Base-by-base conservation (phyloP, 1,284 basidiomycete species). In the Melampsora americana region DNA sequence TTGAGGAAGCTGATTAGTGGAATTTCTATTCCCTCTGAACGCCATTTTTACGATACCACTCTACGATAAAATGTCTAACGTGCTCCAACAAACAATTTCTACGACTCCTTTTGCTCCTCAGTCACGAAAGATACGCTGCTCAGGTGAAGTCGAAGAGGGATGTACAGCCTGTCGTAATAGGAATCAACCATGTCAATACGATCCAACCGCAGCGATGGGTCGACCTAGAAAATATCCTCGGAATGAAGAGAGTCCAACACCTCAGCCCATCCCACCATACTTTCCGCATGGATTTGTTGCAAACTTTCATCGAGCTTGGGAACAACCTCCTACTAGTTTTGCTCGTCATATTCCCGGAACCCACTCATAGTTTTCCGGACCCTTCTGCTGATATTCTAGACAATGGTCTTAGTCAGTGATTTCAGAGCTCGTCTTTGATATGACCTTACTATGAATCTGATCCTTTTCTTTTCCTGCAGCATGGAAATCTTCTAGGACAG, bases 191-290 rank as follows among this genome's bases (percentile, higher is more conserved):
- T 74, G 71, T 66, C 26, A 59, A 42, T 74, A 74, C 71, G 71
- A 74, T 61, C 71, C 71, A 67, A 74, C 71, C 5, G 71, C 71
- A 18, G 71, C 71, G 18, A 74, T 74, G 71, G 71, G 71, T 59
- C 46, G 71, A 30, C 71, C 71, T 59, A 62, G 71, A 3, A 74
- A 74, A 56, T 74, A 74, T 50, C 71, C 71, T 23, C 48, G 71
- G 35, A 74, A 50, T 32, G 64, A 66, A 35, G 42, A 30, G 6
- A 64, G 53, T 30, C 65, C 30, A 35, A 50, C 46, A 53, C 30
- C 64, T 60, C 39, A 32, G 18, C 60, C 61, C 20, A 62, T 20
- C 28, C 70, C 46, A 30, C 30, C 32, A 53, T 50, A 9, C 48
- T 60, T 28, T 28, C 60, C 23, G 12, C 53, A 60, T 30, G 39